phyloP scores from a whole-genome alignment of 1,284 basidiomycete species.

The Cutaneotrichosporon sp. region DNA sequence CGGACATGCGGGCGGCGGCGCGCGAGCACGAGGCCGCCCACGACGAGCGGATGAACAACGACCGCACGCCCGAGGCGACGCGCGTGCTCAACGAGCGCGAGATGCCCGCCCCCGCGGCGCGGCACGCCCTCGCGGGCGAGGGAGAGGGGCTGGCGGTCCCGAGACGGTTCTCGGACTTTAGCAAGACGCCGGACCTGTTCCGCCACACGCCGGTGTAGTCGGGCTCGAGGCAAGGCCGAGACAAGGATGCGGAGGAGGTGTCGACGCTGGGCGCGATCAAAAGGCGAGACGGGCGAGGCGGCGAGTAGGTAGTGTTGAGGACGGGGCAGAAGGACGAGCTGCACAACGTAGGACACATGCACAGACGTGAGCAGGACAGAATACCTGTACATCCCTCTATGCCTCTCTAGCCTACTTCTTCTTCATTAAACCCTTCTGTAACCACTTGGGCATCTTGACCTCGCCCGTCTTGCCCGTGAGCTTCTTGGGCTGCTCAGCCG shows the following conservation, averaged over 20 bases:
- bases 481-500: constrained; percentile 32
- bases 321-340: background rate
- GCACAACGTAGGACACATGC: background rate
- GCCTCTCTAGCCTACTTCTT: constrained; percentile 31
- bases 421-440: constrained; percentile 53
- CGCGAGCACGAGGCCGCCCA: background rate
- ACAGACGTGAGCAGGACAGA: background rate
- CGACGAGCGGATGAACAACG: background rate
- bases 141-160: background rate
- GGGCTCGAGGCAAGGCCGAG: background rate
- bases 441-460: constrained; percentile 23
- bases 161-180: background rate
- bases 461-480: constrained; percentile 36
- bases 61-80: background rate
- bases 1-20: too few relatives aligned
- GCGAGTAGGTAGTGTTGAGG: too few relatives aligned
- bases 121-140: background rate
- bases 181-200: constrained; percentile 5
- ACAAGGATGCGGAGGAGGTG: too few relatives aligned
- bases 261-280: too few relatives aligned
- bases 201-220: background rate
- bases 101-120: background rate
- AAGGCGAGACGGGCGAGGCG: background rate
- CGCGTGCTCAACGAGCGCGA: background rate
- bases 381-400: background rate